Conservation (phyloP, 208 protist genomes). For the Acanthamoeba sp. region DNA sequence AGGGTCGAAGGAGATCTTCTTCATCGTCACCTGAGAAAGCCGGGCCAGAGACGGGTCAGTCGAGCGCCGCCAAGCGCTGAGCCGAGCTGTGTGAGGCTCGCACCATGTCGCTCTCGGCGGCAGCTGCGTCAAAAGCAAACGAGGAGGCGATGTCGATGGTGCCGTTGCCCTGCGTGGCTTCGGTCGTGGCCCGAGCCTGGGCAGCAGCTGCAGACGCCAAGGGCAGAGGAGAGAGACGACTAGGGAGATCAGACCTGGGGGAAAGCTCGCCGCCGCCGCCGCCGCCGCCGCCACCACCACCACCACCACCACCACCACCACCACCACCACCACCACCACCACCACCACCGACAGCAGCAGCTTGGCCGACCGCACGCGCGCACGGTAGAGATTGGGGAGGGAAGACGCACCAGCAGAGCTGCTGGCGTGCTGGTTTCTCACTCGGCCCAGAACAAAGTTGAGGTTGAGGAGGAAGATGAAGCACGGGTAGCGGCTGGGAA, state of each 20-base stretch:
- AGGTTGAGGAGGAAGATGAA: slow-evolving; percentile 75
- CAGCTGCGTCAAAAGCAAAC: slow-evolving; percentile 10
- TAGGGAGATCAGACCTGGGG: neutral
- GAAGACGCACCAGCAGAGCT: slow-evolving; percentile 10
- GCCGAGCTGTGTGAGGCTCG: neutral
- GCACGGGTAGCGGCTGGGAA: slow-evolving; percentile 69
- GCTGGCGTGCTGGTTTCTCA: slow-evolving; percentile 47
- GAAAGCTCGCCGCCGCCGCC: no score
- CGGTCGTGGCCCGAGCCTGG: neutral
- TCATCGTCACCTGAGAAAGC: neutral
- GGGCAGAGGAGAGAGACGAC: neutral
- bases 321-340: no score
- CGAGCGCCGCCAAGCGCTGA: neutral
- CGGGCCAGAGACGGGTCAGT: no score
- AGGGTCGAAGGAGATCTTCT: slow-evolving; percentile 56
- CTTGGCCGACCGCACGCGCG: no score
- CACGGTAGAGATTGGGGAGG: neutral
- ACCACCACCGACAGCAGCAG: no score
- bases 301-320: no score
- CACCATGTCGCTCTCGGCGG: neutral
- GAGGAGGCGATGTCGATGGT: slow-evolving; percentile 28
- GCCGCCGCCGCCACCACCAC: no score
- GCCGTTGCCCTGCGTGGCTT: neutral
- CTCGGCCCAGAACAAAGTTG: slow-evolving; percentile 67
- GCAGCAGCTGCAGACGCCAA: neutral